phyloP scores from a whole-genome alignment of 73 alveolate species.

The Paramecium biaurelia region DNA sequence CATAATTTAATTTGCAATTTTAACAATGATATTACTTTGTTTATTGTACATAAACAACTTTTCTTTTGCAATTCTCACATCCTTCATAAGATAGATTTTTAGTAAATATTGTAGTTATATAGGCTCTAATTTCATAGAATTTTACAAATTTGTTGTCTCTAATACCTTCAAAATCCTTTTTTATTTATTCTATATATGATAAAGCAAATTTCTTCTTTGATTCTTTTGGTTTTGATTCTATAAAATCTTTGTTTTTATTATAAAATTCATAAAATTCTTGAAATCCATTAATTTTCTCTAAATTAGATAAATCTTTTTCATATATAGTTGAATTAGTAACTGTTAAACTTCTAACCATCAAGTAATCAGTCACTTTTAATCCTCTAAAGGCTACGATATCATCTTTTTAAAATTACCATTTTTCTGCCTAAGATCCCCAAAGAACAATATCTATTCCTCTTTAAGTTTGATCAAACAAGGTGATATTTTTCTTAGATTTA shows the following conservation, averaged over 20 bases:
- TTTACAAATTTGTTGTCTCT: not conserved
- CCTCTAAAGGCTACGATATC: not conserved
- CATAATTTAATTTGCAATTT: not conserved
- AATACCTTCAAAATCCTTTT: not conserved
- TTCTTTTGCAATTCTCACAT: not conserved
- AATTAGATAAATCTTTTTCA: not conserved
- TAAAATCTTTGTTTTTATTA: not conserved
- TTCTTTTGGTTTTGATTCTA: not conserved
- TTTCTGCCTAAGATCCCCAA: slow-evolving; percentile 7
- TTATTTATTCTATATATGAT: not conserved
- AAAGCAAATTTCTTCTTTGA: not conserved
- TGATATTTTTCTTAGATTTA: not conserved
- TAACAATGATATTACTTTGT: not conserved
- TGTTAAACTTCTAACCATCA: not conserved
- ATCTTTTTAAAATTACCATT: not conserved
- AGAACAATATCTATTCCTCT: not conserved
- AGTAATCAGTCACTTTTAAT: not conserved
- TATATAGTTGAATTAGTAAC: not conserved
- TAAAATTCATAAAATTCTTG: not conserved
- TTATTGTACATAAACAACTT: not conserved
- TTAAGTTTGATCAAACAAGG: not conserved
- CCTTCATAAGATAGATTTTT: not conserved
- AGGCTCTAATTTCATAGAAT: not conserved
- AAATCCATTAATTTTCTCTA: not conserved
- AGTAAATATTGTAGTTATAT: not conserved